phyloP scores from a whole-genome alignment of 352 stramenopile species.

The Elongisporangium senticosum region DNA sequence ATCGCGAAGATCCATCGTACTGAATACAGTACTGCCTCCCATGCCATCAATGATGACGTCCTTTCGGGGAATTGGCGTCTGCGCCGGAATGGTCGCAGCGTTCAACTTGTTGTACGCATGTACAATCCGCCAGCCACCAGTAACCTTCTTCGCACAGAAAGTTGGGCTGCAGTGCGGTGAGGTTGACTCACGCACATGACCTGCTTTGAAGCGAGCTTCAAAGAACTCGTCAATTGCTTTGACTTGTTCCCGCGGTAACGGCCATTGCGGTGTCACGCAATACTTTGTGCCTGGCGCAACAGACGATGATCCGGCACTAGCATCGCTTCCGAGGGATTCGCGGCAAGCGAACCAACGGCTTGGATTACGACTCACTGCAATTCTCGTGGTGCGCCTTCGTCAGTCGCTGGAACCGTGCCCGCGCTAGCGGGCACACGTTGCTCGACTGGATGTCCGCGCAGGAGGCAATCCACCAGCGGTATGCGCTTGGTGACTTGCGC shows the following conservation, averaged over 20 bases:
- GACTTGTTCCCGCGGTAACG: constrained; percentile 19
- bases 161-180: constrained; percentile 17
- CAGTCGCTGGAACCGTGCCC: background rate
- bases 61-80: constrained; percentile 22
- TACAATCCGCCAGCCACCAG: constrained; percentile 22
- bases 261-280: constrained; percentile 21
- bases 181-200: constrained; percentile 14
- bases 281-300: constrained; percentile 16
- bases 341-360: background rate
- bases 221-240: constrained; percentile 18
- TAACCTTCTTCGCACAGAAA: constrained; percentile 24
- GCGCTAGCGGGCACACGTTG: background rate
- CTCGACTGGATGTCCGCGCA: background rate
- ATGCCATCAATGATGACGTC: constrained; percentile 19
- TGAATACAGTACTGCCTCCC: constrained; percentile 15
- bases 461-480: background rate
- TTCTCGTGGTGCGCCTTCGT: constrained; percentile 1
- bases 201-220: constrained; percentile 2
- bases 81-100: constrained; percentile 15
- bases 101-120: constrained; percentile 23
- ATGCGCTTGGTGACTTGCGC: no score
- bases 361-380: background rate
- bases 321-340: constrained; percentile 1
- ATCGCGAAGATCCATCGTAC: constrained; percentile 17
- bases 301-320: background rate